These are phyloP conservation scores for Fusarium pininemorale DNA, from an alignment of 2,329 filamentous ascomycete genomes.

Conservation along the genomic window DNA sequence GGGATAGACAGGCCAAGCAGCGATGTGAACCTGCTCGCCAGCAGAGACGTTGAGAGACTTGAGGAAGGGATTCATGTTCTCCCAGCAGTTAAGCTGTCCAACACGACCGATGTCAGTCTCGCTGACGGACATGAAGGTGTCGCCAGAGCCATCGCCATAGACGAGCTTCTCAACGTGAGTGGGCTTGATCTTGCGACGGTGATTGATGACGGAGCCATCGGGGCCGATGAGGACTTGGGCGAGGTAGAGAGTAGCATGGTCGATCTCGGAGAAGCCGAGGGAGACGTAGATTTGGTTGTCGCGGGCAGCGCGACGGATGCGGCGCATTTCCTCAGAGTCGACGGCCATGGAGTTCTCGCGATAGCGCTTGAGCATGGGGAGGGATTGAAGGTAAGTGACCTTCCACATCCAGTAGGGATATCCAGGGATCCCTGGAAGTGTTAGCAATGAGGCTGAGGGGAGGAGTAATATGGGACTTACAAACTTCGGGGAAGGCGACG, in stretches of 20 bases:
- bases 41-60: slow-evolving; percentile 41
- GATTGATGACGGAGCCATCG: slow-evolving; percentile 55
- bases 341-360: slow-evolving; percentile 51
- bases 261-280: slow-evolving; percentile 60
- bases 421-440: slow-evolving; percentile 55
- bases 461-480: not conserved
- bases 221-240: slow-evolving; percentile 62
- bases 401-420: slow-evolving; percentile 58
- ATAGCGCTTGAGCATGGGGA: slow-evolving; percentile 47
- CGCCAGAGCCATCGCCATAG: slow-evolving; percentile 66
- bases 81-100: slow-evolving; percentile 65
- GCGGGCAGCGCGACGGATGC: slow-evolving; percentile 52
- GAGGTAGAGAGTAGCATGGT: slow-evolving; percentile 57
- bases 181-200: slow-evolving; percentile 61
- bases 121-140: slow-evolving; percentile 59
- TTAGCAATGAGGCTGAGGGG: accelerated
- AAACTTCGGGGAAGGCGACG: slow-evolving; percentile 63
- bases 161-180: slow-evolving; percentile 58
- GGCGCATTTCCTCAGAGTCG: slow-evolving; percentile 55
- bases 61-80: slow-evolving; percentile 54
- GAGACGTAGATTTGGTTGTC: slow-evolving; percentile 57
- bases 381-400: slow-evolving; percentile 44
- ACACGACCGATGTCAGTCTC: slow-evolving; percentile 61
- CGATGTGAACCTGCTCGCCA: slow-evolving; percentile 44
- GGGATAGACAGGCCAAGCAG: slow-evolving; percentile 44